These are phyloP conservation scores for Suillus subaureus DNA, from an alignment of 768 basidiomycete genomes.

Conservation along the genomic window DNA sequence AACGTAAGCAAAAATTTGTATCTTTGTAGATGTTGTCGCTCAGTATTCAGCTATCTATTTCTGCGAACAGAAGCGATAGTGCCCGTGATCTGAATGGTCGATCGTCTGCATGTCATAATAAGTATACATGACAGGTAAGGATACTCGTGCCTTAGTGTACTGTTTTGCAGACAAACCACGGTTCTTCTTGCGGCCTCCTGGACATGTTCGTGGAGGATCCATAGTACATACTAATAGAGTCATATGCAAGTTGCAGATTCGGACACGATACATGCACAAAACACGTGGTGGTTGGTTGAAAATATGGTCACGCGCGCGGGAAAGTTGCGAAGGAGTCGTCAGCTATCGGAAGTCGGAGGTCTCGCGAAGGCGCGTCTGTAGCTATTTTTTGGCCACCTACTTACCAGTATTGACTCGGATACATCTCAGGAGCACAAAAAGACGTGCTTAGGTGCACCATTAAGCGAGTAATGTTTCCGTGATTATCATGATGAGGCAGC, in stretches of 20 bases:
- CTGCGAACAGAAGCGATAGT: constrained; percentile 81
- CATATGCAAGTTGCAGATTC: background rate
- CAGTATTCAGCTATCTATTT: constrained; percentile 56
- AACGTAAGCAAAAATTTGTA: constrained; percentile 38
- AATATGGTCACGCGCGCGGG: no score
- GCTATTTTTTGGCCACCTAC: no score
- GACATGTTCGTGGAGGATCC: constrained; percentile 57
- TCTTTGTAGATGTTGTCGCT: constrained; percentile 56
- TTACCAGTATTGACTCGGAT: no score
- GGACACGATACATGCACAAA: constrained; percentile 12
- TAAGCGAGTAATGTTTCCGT: no score
- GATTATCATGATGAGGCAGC: no score
- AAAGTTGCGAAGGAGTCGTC: no score
- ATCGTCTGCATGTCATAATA: constrained; percentile 3
- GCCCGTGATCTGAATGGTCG: constrained; percentile 58
- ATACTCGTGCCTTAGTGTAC: constrained; percentile 61
- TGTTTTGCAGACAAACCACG: constrained; percentile 66
- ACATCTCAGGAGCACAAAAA: no score
- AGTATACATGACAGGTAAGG: background rate
- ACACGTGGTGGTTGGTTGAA: background rate
- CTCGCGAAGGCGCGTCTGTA: no score
- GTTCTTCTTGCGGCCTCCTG: constrained; percentile 64
- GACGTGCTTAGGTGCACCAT: no score
- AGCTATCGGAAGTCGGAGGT: no score
- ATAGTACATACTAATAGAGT: constrained; percentile 47